phyloP scores from a whole-genome alignment of 225 moss, liverwort and hornwort species.

The Neckera pumila region DNA sequence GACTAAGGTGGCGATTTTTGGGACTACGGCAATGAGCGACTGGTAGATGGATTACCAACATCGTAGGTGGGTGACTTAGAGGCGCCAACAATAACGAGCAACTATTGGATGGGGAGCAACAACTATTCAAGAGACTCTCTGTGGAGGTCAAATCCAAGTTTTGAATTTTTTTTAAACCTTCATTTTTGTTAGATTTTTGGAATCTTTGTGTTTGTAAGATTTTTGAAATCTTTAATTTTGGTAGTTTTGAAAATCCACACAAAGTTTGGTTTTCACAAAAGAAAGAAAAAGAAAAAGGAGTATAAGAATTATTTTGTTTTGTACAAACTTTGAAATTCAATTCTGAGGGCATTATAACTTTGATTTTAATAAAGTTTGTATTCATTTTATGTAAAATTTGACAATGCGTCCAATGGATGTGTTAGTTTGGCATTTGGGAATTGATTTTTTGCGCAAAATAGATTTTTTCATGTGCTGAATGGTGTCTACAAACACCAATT shows the following conservation, averaged over 20 bases:
- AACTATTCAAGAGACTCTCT: too few species aligned
- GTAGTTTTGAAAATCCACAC: not conserved
- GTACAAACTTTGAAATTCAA: not conserved
- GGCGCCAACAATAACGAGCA: fast-evolving
- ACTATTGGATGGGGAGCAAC: fast-evolving
- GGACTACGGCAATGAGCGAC: fast-evolving
- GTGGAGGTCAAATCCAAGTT: not conserved
- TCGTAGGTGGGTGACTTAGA: fast-evolving
- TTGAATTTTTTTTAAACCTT: not conserved
- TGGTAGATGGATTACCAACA: fast-evolving
- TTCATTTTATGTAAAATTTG: not conserved
- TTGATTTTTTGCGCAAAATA: not conserved
- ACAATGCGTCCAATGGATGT: not conserved
- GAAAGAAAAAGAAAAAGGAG: too few species aligned
- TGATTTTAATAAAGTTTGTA: not conserved
- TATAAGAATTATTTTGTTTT: too few species aligned
- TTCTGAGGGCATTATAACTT: not conserved
- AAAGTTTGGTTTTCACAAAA: too few species aligned
- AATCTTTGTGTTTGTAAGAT: not conserved
- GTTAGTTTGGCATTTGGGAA: not conserved
- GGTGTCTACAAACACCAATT: not conserved
- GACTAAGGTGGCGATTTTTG: not conserved
- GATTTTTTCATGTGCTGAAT: fast-evolving
- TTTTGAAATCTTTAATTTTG: not conserved
- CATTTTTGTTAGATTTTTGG: not conserved